A percentile compares a stretch with the other conserved stretches of the same genome.
phyloP scores from a whole-genome alignment of 345 rosid genomes.

The Cardiospermum halicacabum region DNA sequence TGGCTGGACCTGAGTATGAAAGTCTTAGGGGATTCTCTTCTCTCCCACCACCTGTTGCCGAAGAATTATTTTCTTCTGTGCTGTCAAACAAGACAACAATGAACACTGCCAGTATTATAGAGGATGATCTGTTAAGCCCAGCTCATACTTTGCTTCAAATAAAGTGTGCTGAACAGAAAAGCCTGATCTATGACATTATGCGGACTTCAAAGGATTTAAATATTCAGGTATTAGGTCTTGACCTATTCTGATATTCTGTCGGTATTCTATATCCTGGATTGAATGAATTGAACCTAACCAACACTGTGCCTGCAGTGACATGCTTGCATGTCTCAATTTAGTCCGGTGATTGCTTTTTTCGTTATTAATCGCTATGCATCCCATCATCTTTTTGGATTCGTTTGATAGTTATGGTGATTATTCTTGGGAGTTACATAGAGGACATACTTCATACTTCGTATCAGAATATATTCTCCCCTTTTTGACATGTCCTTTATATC shows the following conservation, averaged over 20 bases:
- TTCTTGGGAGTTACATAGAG: background rate
- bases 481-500: background rate
- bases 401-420: background rate
- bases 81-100: conserved; percentile 18
- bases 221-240: conserved; percentile 41
- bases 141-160: conserved; percentile 69
- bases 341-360: background rate
- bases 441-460: background rate
- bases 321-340: background rate
- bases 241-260: background rate
- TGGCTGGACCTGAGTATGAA: conserved; percentile 57
- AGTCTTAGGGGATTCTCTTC: conserved; percentile 43
- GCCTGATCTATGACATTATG: conserved; percentile 67
- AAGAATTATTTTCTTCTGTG: conserved; percentile 46
- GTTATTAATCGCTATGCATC: background rate
- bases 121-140: conserved; percentile 67
- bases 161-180: conserved; percentile 64
- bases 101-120: conserved; percentile 37
- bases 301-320: background rate
- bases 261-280: background rate
- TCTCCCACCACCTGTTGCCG: conserved; percentile 42
- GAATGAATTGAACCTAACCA: background rate
- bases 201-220: conserved; percentile 71
- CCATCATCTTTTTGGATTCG: background rate
- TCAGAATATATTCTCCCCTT: background rate